Conservation (phyloP, 805 yeast species). For the Ogataea trehaloabstinens region DNA sequence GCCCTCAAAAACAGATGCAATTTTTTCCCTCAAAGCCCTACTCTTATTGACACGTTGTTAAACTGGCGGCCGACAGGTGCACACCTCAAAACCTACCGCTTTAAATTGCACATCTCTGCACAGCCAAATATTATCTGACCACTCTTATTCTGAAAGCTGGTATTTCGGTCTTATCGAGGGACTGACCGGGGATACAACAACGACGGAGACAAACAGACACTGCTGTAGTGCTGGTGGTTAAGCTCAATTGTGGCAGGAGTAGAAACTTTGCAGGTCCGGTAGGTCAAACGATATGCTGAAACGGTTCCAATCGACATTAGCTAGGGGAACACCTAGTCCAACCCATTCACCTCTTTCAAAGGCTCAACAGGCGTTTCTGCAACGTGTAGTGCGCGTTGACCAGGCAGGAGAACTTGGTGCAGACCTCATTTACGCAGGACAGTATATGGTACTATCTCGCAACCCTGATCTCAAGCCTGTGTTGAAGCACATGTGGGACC, state of each 20-base stretch:
- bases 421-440: constrained; percentile 88
- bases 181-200: too few species aligned
- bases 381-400: constrained; percentile 81
- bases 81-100: too few species aligned
- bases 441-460: constrained; percentile 68
- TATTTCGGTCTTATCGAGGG: too few species aligned
- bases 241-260: too few species aligned
- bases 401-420: constrained; percentile 99
- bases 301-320: constrained; percentile 20
- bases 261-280: too few species aligned
- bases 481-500: constrained; percentile 96
- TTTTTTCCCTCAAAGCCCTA: neutral
- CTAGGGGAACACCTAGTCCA: constrained; percentile 4
- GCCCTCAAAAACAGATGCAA: neutral
- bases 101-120: too few species aligned
- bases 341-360: constrained; percentile 29
- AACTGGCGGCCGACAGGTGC: constrained; percentile 5
- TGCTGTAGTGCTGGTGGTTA: too few species aligned
- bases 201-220: too few species aligned
- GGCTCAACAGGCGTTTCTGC: constrained; percentile 70
- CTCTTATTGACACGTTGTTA: neutral
- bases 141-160: too few species aligned
- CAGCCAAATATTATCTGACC: too few species aligned
- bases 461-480: constrained; percentile 77
- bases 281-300: constrained; percentile 9